Percentiles rank a stretch among this genome's conserved stretches.
Evolutionary conservation across 2,329 filamentous ascomycete genomes (phyloP).

Genomic region (Aureobasidium leucospermi): DNA sequence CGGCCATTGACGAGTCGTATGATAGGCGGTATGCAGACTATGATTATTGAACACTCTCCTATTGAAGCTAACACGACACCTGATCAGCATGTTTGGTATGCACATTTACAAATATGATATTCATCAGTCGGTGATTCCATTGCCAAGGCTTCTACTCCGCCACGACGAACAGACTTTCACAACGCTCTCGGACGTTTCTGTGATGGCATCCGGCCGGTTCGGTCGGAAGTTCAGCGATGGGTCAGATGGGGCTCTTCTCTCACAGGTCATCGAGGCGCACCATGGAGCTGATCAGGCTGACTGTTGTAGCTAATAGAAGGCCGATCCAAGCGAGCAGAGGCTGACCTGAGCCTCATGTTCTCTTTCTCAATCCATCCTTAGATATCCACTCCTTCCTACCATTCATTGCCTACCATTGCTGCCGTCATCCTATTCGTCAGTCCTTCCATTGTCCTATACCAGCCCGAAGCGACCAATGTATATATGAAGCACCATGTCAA

Average conservation of each 20-base stretch:
- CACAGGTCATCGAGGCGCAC: neutral
- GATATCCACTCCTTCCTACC: neutral
- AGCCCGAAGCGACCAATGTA: neutral
- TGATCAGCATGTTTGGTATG: no score
- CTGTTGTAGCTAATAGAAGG: neutral
- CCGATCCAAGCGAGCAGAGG: neutral
- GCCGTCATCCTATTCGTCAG: neutral
- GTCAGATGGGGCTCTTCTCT: neutral
- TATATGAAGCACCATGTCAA: neutral
- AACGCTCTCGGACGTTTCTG: neutral
- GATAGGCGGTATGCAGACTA: neutral
- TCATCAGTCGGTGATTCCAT: neutral
- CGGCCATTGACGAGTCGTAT: neutral
- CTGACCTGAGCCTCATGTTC: neutral
- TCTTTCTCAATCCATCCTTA: neutral
- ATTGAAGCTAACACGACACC: neutral
- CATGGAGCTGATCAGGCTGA: neutral
- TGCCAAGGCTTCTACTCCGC: neutral
- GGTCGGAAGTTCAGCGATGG: neutral
- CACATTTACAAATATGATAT: no score
- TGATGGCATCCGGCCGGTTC: neutral
- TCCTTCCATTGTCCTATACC: neutral
- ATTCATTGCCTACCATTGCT: neutral
- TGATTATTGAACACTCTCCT: neutral
- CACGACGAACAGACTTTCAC: neutral